phyloP scores from a whole-genome alignment of 169 alveolate species.

The Plasmodium sp. region DNA sequence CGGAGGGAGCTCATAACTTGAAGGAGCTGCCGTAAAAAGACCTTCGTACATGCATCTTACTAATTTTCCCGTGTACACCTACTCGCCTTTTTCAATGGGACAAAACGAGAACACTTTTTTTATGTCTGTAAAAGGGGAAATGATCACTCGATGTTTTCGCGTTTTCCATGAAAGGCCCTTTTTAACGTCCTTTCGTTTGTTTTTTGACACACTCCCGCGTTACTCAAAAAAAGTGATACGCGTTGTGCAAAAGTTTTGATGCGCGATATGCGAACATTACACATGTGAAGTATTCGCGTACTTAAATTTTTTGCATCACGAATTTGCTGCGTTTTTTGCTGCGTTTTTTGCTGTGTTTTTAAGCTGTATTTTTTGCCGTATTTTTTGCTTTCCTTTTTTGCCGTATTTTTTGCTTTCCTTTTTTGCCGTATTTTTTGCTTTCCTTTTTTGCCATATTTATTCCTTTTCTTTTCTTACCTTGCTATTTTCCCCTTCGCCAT shows the following conservation, averaged over 20 bases:
- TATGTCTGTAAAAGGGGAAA: not conserved
- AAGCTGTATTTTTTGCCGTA: not conserved
- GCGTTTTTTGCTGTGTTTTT: not conserved
- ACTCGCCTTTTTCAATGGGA: not conserved
- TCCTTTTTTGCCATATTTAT: not conserved
- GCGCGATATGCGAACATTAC: not conserved
- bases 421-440: not conserved
- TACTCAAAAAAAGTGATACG: not conserved
- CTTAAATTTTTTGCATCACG: not conserved
- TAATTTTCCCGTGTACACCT: not conserved
- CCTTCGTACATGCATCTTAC: not conserved
- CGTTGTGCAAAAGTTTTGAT: constrained; percentile 1
- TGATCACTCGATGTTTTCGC: not conserved
- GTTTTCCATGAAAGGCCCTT: not conserved
- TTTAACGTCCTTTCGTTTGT: not conserved
- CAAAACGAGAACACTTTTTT: not conserved
- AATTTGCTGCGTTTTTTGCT: not conserved
- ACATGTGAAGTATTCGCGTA: not conserved
- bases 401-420: not conserved
- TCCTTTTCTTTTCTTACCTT: not conserved
- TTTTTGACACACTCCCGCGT: not conserved
- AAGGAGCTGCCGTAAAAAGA: not conserved
- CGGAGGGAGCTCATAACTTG: not conserved
- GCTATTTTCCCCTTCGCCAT: not conserved
- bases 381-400: not conserved